Percentiles rank a stretch among this genome's conserved stretches.
Conservation (phyloP, 2,329 filamentous ascomycete species). For the Trichoderma lentiforme region DNA sequence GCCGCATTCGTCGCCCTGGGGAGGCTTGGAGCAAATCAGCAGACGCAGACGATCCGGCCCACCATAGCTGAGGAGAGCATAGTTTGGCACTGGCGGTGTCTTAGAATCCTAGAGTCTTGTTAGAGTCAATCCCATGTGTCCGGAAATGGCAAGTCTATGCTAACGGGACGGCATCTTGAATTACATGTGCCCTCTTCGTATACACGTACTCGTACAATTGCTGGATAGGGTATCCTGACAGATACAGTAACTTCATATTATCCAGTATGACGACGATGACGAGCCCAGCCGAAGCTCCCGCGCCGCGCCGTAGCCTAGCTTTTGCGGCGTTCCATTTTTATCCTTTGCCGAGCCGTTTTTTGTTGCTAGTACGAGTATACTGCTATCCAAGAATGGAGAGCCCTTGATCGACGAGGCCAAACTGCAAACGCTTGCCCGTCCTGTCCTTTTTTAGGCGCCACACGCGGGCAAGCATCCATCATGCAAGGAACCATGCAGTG, state of each 20-base stretch:
- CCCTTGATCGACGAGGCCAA: neutral
- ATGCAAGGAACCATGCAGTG: constrained; percentile 23
- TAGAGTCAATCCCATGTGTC: neutral
- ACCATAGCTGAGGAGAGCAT: neutral
- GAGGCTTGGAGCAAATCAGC: constrained; percentile 11
- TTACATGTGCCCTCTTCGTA: neutral
- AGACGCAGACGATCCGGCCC: neutral
- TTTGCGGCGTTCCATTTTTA: constrained; percentile 2
- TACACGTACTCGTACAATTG: neutral
- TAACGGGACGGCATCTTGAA: neutral
- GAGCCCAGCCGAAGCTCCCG: constrained; percentile 6
- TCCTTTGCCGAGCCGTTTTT: neutral
- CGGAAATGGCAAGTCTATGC: neutral
- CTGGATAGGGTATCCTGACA: neutral
- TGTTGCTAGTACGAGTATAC: neutral
- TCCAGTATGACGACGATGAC: neutral
- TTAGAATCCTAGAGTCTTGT: neutral
- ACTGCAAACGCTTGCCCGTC: neutral
- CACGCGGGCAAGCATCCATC: neutral
- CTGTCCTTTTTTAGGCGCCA: neutral
- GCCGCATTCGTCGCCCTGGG: constrained; percentile 3
- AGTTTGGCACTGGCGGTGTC: neutral
- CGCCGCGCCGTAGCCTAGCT: neutral
- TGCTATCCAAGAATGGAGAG: neutral
- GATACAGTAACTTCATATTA: neutral